These are phyloP conservation scores for Aspergillus bridgeri DNA, from an alignment of 495 filamentous ascomycete species.

Conservation along the genomic window DNA sequence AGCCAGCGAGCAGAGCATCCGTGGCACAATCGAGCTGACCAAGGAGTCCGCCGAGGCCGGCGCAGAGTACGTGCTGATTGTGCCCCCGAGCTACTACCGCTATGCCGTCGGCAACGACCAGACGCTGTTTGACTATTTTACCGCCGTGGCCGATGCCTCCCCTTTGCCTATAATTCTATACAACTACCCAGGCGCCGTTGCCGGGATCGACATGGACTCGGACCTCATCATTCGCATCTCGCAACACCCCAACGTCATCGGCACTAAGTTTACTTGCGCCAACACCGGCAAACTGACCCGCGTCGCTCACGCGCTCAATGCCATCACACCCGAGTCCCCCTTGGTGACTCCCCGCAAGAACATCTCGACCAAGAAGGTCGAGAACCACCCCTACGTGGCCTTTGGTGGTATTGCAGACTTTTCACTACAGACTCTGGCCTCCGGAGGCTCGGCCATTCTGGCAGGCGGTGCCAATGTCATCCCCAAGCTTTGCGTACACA, in stretches of 20 bases:
- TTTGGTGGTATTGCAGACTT: conserved; percentile 90
- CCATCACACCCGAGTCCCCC: conserved; percentile 56
- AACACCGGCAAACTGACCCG: conserved; percentile 86
- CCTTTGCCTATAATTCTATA: conserved; percentile 81
- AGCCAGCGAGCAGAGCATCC: conserved; percentile 72
- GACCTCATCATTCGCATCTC: conserved; percentile 81
- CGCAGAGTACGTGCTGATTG: conserved; percentile 72
- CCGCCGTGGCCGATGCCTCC: conserved; percentile 66
- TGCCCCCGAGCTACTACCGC: conserved; percentile 83
- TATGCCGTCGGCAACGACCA: conserved; percentile 69
- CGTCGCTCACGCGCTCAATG: conserved; percentile 72
- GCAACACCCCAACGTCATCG: conserved; percentile 77
- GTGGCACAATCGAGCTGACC: conserved; percentile 70
- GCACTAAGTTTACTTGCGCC: conserved; percentile 89
- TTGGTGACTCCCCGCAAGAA: conserved; percentile 30
- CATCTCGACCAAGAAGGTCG: conserved; percentile 31
- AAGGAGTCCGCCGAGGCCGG: conserved; percentile 65
- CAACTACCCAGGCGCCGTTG: conserved; percentile 88
- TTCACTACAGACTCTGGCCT: conserved; percentile 74
- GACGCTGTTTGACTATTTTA: conserved; percentile 73
- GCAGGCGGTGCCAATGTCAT: conserved; percentile 85
- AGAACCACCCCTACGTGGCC: conserved; percentile 68
- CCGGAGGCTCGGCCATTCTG: conserved; percentile 79
- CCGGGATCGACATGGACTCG: conserved; percentile 90
- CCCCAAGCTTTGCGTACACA: conserved; percentile 73